A percentile compares a stretch with the other conserved stretches of the same genome.
phyloP scores from a whole-genome alignment of 352 stramenopile species.

The Phytophthora sansomeana region DNA sequence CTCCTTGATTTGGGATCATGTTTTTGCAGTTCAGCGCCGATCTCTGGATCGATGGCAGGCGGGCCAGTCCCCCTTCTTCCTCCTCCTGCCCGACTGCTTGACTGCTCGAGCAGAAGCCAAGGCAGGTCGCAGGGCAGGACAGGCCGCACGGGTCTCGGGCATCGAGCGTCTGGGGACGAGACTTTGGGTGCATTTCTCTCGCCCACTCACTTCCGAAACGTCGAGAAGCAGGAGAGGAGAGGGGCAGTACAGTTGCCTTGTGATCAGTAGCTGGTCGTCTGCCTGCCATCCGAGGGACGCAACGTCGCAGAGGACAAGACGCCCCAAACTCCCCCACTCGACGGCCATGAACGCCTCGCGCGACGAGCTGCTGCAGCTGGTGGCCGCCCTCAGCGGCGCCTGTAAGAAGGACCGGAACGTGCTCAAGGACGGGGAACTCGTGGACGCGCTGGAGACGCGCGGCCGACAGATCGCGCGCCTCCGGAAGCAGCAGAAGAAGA shows the following conservation, averaged over 20 bases:
- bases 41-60: conserved; percentile 32
- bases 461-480: conserved; percentile 62
- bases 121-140: background rate
- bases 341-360: conserved; percentile 34
- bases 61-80: conserved; percentile 29
- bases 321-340: background rate
- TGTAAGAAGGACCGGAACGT: conserved; percentile 69
- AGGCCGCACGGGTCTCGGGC: background rate
- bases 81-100: background rate
- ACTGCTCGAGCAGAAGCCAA: background rate
- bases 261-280: too few species aligned
- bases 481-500: conserved; percentile 43
- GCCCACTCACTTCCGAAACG: conserved; percentile 17
- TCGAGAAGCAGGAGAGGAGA: conserved; percentile 12
- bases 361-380: conserved; percentile 53
- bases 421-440: conserved; percentile 70
- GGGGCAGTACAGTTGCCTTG: conserved; percentile 12
- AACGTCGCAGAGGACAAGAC: conserved; percentile 4
- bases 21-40: background rate
- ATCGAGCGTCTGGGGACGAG: background rate
- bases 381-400: conserved; percentile 65
- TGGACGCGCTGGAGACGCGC: conserved; percentile 66
- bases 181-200: conserved; percentile 20
- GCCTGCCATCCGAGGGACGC: too few species aligned
- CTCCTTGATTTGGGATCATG: too few species aligned